These are phyloP conservation scores for Austroboletus rostrupii DNA, from an alignment of 1,284 basidiomycete species.

Conservation along the genomic window DNA sequence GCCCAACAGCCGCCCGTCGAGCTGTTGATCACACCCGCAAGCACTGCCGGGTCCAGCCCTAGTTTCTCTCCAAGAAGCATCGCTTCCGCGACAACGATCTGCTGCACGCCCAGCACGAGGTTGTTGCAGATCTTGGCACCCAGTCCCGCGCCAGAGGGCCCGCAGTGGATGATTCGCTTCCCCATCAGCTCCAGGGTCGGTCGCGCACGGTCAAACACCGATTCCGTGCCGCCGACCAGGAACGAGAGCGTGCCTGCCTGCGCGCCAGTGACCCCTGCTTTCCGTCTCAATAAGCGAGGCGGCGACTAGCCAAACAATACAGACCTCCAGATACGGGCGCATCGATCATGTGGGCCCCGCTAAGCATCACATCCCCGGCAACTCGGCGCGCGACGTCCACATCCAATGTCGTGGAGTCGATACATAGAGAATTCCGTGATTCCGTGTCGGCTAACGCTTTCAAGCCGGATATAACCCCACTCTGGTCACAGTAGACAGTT, in stretches of 20 bases:
- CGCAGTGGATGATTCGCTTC: slow-evolving; percentile 78
- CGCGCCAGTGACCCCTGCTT: slow-evolving; percentile 75
- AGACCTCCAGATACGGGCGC: slow-evolving; percentile 87
- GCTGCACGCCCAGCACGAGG: slow-evolving; percentile 72
- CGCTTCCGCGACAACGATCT: slow-evolving; percentile 77
- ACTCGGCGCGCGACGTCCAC: slow-evolving; percentile 69
- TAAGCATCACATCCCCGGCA: slow-evolving; percentile 46
- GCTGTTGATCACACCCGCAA: slow-evolving; percentile 80
- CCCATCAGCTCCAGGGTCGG: slow-evolving; percentile 77
- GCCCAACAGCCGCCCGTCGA: slow-evolving; percentile 85
- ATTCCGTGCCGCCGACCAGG: slow-evolving; percentile 76
- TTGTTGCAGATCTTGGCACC: slow-evolving; percentile 90
- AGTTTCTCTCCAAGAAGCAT: slow-evolving; percentile 81
- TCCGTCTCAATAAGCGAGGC: slow-evolving; percentile 2
- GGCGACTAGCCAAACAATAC: slow-evolving; percentile 21
- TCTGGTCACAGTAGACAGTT: slow-evolving; percentile 58
- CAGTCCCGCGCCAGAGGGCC: slow-evolving; percentile 79
- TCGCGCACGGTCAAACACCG: slow-evolving; percentile 56
- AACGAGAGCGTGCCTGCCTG: slow-evolving; percentile 84
- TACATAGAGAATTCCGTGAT: slow-evolving; percentile 56
- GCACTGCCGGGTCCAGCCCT: slow-evolving; percentile 69
- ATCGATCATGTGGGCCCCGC: slow-evolving; percentile 80
- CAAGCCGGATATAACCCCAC: slow-evolving; percentile 60
- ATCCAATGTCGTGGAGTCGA: slow-evolving; percentile 88
- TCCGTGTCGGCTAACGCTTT: slow-evolving; percentile 39